Percentiles rank a stretch among this genome's conserved stretches.
Conservation (phyloP, 345 rosid genomes). For the Eucalyptus curtisii region DNA sequence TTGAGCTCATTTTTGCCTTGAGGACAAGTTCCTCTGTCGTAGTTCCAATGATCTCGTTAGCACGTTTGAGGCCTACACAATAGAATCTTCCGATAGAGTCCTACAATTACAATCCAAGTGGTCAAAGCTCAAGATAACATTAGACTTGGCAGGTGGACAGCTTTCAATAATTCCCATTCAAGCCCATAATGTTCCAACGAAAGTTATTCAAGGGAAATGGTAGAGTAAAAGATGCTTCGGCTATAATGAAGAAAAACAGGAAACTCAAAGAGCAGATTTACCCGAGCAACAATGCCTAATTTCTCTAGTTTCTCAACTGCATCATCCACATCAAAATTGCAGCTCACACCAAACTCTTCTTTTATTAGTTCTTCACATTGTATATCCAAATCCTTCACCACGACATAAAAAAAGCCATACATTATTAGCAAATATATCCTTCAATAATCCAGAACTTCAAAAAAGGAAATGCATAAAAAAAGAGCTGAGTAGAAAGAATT, state of each 20-base stretch:
- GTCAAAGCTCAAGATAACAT: background rate
- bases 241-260: background rate
- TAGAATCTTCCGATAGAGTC: slow-evolving; percentile 71
- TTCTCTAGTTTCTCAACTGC: slow-evolving; percentile 83
- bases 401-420: background rate
- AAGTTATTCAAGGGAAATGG: background rate
- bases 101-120: slow-evolving; percentile 9
- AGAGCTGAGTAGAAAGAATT: background rate
- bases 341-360: slow-evolving; percentile 70
- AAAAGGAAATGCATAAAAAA: background rate
- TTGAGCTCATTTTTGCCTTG: slow-evolving; percentile 50
- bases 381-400: slow-evolving; percentile 63
- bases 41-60: slow-evolving; percentile 78
- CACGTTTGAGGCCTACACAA: slow-evolving; percentile 70
- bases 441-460: background rate
- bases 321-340: slow-evolving; percentile 94
- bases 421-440: background rate
- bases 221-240: background rate
- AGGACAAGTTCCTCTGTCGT: slow-evolving; percentile 91
- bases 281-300: slow-evolving; percentile 69
- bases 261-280: slow-evolving; percentile 6
- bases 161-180: background rate
- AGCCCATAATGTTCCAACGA: background rate
- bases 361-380: slow-evolving; percentile 75
- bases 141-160: background rate